Evolutionary conservation across 1,284 basidiomycete genomes (phyloP).

Genomic region (Cystobasidiaceae sp.): DNA sequence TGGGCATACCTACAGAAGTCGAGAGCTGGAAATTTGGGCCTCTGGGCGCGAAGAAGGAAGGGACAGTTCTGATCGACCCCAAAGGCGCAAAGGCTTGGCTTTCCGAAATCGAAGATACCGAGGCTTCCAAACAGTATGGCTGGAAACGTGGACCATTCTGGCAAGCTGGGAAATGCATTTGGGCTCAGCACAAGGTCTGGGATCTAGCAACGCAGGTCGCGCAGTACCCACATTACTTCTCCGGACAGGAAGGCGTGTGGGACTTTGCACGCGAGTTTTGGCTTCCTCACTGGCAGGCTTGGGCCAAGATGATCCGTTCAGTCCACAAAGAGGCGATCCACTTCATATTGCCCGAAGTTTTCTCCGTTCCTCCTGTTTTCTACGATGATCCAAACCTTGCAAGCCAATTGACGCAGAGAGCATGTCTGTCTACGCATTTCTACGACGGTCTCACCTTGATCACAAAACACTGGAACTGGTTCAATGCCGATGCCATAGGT

Average conservation of each 20-base stretch:
- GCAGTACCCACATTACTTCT: constrained; percentile 74
- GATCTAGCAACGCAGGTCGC: constrained; percentile 63
- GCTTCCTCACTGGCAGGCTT: constrained; percentile 68
- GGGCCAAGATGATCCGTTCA: constrained; percentile 60
- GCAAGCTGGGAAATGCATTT: constrained; percentile 75
- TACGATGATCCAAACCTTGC: constrained; percentile 21
- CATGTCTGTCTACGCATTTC: constrained; percentile 79
- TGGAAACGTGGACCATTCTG: constrained; percentile 73
- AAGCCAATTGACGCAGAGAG: constrained; percentile 50
- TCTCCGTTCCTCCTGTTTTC: constrained; percentile 53
- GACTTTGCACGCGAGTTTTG: constrained; percentile 79
- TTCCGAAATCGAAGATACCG: constrained; percentile 35
- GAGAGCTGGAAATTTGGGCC: constrained; percentile 76
- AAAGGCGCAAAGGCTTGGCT: constrained; percentile 46
- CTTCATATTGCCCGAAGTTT: constrained; percentile 90
- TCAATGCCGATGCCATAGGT: constrained; percentile 68
- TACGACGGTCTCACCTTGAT: constrained; percentile 77
- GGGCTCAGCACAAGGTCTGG: constrained; percentile 94
- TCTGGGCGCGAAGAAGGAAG: constrained; percentile 70
- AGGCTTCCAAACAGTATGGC: constrained; percentile 56
- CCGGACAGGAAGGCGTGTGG: constrained; percentile 47
- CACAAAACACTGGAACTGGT: constrained; percentile 63
- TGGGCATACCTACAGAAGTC: constrained; percentile 78
- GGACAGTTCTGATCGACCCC: constrained; percentile 66
- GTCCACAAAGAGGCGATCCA: constrained; percentile 79